A percentile compares a stretch with the other conserved stretches of the same genome.
Conservation (phyloP, 768 basidiomycete species). For the Hypsizygus marmoreus region DNA sequence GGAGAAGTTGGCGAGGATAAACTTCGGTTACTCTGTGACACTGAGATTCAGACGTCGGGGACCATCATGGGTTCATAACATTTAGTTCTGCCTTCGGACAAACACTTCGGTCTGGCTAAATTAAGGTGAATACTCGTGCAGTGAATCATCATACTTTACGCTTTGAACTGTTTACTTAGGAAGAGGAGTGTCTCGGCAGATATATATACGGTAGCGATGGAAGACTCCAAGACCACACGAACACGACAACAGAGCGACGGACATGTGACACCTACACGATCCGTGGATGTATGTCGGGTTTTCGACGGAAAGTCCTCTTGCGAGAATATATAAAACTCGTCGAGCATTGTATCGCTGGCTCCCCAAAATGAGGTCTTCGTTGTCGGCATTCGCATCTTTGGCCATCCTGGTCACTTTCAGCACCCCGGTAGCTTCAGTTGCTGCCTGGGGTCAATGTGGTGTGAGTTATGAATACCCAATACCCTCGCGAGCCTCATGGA, state of each 20-base stretch:
- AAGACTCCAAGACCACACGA: no score
- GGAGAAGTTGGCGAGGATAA: constrained; percentile 15
- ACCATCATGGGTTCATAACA: background rate
- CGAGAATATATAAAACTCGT: constrained; percentile 10
- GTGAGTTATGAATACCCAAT: constrained; percentile 33
- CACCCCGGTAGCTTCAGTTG: constrained; percentile 31
- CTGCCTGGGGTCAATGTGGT: constrained; percentile 56
- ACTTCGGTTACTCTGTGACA: constrained; percentile 13
- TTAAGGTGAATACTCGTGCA: constrained; percentile 20
- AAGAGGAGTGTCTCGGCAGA: constrained; percentile 2
- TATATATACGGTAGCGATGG: background rate
- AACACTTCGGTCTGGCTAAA: constrained; percentile 11
- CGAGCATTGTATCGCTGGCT: background rate
- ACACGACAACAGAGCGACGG: constrained; percentile 1
- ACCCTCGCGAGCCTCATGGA: no score
- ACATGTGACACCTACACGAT: constrained; percentile 19
- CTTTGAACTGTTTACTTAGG: constrained; percentile 1
- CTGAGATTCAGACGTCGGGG: constrained; percentile 5
- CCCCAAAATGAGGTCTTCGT: constrained; percentile 29
- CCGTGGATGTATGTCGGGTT: constrained; percentile 31
- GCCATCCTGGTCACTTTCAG: constrained; percentile 31
- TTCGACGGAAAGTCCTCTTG: constrained; percentile 23
- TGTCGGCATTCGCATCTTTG: constrained; percentile 33
- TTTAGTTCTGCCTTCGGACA: constrained; percentile 11
- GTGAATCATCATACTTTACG: background rate